These are phyloP conservation scores for Phytophthora quininea DNA, from an alignment of 352 stramenopile genomes.

Conservation along the genomic window DNA sequence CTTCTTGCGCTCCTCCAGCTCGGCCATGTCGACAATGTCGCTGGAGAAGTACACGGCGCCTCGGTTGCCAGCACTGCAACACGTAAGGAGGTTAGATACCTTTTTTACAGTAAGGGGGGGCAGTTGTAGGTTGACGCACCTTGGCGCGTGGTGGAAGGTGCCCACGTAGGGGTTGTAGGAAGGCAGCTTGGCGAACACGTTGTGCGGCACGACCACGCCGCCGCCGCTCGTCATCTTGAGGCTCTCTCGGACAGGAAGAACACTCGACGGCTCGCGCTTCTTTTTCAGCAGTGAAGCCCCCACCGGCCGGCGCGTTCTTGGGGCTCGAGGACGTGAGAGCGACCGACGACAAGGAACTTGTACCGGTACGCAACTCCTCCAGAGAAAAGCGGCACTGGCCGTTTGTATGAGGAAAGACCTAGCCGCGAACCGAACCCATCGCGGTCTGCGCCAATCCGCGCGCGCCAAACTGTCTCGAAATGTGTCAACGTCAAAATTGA, in stretches of 20 bases:
- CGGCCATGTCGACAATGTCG: slow-evolving; percentile 88
- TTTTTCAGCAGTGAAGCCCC: slow-evolving; percentile 16
- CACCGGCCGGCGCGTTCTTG: slow-evolving; percentile 18
- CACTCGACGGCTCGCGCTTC: slow-evolving; percentile 14
- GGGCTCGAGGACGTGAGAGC: slow-evolving; percentile 37
- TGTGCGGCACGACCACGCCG: slow-evolving; percentile 55
- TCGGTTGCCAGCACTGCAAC: slow-evolving; percentile 75
- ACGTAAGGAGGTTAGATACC: slow-evolving; percentile 5
- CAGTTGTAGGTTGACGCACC: slow-evolving; percentile 36
- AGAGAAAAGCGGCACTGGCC: slow-evolving; percentile 29
- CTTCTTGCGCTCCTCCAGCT: slow-evolving; percentile 90
- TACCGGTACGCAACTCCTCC: slow-evolving; percentile 31
- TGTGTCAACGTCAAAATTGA: no score
- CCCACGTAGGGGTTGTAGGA: slow-evolving; percentile 90
- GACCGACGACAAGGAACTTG: slow-evolving; percentile 23
- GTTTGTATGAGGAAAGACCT: slow-evolving; percentile 17
- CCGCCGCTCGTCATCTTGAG: slow-evolving; percentile 44
- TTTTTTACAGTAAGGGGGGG: neutral
- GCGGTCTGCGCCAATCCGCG: neutral
- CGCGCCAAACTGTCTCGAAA: no score
- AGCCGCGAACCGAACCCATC: neutral
- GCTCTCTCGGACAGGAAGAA: slow-evolving; percentile 22
- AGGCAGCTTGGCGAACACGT: slow-evolving; percentile 84
- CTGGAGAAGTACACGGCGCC: slow-evolving; percentile 88
- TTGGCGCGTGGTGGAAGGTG: slow-evolving; percentile 91